phyloP scores from a whole-genome alignment of 139 green algal species.

The Tetradesmus lagerheimii region DNA sequence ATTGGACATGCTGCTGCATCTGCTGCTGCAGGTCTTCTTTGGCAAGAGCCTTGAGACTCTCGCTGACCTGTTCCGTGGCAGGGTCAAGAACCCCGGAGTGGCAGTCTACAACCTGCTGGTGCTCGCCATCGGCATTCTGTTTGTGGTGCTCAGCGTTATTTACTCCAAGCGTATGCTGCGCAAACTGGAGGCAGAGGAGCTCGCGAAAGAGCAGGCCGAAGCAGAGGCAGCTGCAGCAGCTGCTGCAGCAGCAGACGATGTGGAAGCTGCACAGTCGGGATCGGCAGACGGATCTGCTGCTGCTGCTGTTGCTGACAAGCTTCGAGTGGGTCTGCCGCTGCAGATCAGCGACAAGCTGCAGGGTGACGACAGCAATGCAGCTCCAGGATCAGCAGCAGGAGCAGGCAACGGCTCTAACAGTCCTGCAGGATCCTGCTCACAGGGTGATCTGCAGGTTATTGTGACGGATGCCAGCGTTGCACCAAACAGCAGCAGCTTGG shows the following conservation, averaged over 20 bases:
- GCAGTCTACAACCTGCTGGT: slow-evolving; percentile 39
- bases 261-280: not conserved
- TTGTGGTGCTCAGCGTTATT: not conserved
- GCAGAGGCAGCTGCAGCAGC: not conserved
- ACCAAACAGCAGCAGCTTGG: not conserved
- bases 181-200: slow-evolving; percentile 1
- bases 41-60: slow-evolving; percentile 10
- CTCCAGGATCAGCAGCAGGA: not conserved
- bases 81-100: not conserved
- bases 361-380: not conserved
- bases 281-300: not conserved
- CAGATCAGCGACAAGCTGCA: not conserved
- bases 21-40: slow-evolving; percentile 35
- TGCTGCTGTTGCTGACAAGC: not conserved
- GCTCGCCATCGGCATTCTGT: not conserved
- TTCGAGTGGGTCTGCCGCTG: not conserved
- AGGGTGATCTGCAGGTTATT: not conserved
- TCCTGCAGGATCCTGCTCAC: not conserved
- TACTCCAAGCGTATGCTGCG: not conserved
- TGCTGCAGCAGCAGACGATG: not conserved
- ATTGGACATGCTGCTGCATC: not conserved
- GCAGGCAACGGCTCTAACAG: not conserved
- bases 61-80: slow-evolving; percentile 39
- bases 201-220: not conserved
- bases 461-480: not conserved